Base-by-base conservation (phyloP, 1,139 yeast species). In the Meyerozyma smithsonii region DNA sequence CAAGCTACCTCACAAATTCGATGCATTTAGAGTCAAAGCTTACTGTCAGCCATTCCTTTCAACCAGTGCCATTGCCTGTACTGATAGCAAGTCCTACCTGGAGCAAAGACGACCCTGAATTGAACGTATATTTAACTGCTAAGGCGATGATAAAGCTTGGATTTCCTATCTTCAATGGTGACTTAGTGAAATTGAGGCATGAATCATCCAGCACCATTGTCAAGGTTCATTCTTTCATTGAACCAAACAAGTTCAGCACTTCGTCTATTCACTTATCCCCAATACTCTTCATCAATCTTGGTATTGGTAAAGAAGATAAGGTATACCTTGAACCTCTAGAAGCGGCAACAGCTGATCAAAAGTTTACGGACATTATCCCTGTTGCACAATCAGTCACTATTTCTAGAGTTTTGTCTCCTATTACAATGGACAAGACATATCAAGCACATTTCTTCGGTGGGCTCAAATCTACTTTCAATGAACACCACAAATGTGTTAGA, bases 401-500 rank as follows among this genome's bases (percentile, higher is more conserved):
- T 39, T 70, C 94, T 5, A 67, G 95, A 50, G 69, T 83, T 3
- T 76, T 88, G 5, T 78, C 95, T 0, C 87, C 87, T 1, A 67
- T 78, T 1, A 80, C 95, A 0, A 70, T 86, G 51, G 89, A 84
- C 49, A 72, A 79, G 41, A 66, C 80, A 0, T 73, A 71, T 50
- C 94, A 89, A 56, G 76, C 74, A 44, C 69, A 81, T 39, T 80
- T 87, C 52, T 67, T 84, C 40, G 64, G 80, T 5, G 80, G 83
- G 39, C 64, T 88, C 47, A 76, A 85, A 54, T 55, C 74, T 0
- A 72, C 77, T 42, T 85, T 92, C 54, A 84, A 84, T 46, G 55
- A 63, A 1, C 67, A 68, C 28, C 62, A 70, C 35, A 75, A 95
- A 42, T 66, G 86, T 7, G 79, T 89, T 1, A 66, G 67, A 25